Evolutionary conservation across 257 asterid species (phyloP).

Genomic region (Rhazya stricta): DNA sequence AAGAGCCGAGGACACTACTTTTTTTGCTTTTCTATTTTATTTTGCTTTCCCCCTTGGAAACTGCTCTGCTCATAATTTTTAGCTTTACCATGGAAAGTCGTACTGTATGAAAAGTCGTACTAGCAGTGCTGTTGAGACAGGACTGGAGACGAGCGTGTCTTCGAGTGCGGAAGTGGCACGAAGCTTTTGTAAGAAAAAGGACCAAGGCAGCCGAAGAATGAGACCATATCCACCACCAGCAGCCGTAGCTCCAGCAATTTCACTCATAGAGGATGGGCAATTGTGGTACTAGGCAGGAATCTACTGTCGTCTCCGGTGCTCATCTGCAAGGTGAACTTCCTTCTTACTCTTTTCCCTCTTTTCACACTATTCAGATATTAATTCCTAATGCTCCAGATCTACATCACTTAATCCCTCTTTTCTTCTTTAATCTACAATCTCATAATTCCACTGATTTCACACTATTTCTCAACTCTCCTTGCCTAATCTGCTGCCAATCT

Average conservation of each 20-base stretch:
- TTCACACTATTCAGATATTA: background rate
- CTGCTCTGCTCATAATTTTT: background rate
- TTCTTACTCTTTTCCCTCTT: background rate
- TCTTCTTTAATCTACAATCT: background rate
- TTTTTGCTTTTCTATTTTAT: background rate
- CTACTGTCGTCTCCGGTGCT: slow-evolving; percentile 86
- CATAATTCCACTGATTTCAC: too few relatives aligned
- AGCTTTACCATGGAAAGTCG: background rate
- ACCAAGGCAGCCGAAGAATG: slow-evolving; percentile 4
- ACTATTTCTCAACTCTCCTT: background rate
- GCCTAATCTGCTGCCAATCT: too few relatives aligned
- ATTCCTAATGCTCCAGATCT: slow-evolving; percentile 13
- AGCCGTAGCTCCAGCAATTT: background rate
- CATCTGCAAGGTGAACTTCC: slow-evolving; percentile 64
- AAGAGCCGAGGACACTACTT: background rate
- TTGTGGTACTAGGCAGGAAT: slow-evolving; percentile 98
- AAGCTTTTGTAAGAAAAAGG: background rate
- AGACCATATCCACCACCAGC: slow-evolving; percentile 1
- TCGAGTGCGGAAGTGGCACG: slow-evolving; percentile 3
- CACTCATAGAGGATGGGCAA: slow-evolving; percentile 55
- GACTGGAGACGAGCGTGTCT: background rate
- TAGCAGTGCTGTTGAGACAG: background rate
- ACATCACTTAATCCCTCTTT: background rate
- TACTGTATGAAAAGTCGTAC: background rate
- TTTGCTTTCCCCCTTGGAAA: background rate